These are phyloP conservation scores for Cercospora sp. DNA, from an alignment of 2,329 filamentous ascomycete genomes.

Conservation along the genomic window DNA sequence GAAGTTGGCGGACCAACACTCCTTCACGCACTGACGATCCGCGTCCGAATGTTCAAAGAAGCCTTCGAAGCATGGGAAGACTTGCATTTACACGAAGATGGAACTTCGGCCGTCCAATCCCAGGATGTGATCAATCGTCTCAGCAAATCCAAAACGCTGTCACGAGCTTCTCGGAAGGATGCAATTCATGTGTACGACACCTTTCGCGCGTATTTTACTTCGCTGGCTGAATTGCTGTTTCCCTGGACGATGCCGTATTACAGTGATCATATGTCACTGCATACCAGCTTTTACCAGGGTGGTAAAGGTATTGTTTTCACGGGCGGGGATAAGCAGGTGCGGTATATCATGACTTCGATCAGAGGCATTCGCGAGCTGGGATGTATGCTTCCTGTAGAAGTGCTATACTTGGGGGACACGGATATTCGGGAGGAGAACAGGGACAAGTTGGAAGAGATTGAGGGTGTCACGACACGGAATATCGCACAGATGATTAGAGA, in stretches of 20 bases:
- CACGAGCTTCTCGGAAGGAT: slow-evolving; percentile 10
- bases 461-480: slow-evolving; percentile 49
- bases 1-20: slow-evolving; percentile 15
- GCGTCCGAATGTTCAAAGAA: slow-evolving; percentile 19
- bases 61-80: slow-evolving; percentile 24
- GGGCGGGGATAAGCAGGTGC: slow-evolving; percentile 47
- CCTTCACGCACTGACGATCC: slow-evolving; percentile 22
- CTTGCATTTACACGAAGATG: slow-evolving; percentile 14
- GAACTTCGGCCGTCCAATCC: neutral
- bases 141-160: slow-evolving; percentile 9
- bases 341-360: slow-evolving; percentile 49
- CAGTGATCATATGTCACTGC: slow-evolving; percentile 47
- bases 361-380: slow-evolving; percentile 41
- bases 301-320: slow-evolving; percentile 50
- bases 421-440: slow-evolving; percentile 49
- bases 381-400: slow-evolving; percentile 43
- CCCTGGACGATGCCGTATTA: slow-evolving; percentile 47
- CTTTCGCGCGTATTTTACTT: slow-evolving; percentile 45
- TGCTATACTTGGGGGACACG: slow-evolving; percentile 47
- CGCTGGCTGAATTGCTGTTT: slow-evolving; percentile 44
- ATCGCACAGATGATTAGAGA: slow-evolving; percentile 49
- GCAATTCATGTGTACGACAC: slow-evolving; percentile 45
- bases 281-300: slow-evolving; percentile 37
- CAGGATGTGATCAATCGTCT: neutral
- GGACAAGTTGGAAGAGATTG: slow-evolving; percentile 45